Evolutionary conservation across 1,139 yeast genomes (phyloP).

Genomic region (Kluyveromyces sp.): DNA sequence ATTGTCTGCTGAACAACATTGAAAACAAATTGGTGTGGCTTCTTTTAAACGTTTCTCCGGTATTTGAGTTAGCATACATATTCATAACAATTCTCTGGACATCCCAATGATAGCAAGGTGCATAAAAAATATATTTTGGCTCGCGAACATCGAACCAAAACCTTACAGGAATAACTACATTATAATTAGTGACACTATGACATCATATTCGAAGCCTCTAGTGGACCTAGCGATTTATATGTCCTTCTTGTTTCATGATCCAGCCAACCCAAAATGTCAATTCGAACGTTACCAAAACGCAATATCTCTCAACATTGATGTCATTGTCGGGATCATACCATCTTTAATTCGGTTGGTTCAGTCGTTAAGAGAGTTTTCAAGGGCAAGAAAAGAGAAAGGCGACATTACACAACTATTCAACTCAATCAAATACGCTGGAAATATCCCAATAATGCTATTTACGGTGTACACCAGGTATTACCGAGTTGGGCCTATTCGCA

Average conservation of each 20-base stretch:
- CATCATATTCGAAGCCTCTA: conserved; percentile 68
- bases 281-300: conserved; percentile 3
- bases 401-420: conserved; percentile 58
- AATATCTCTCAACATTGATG: conserved; percentile 15
- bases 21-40: conserved; percentile 8
- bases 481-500: conserved; percentile 8
- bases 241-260: conserved; percentile 31
- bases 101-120: conserved; percentile 35
- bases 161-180: conserved; percentile 77
- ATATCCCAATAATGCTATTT: conserved; percentile 52
- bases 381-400: conserved; percentile 31
- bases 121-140: conserved; percentile 35
- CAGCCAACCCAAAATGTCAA: conserved; percentile 5
- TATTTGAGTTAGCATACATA: conserved; percentile 11
- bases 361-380: conserved; percentile 61
- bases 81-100: conserved; percentile 13
- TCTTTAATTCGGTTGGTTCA: conserved; percentile 67
- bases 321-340: conserved; percentile 49
- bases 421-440: conserved; percentile 63
- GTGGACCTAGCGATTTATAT: conserved; percentile 54
- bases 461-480: conserved; percentile 26
- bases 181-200: conserved; percentile 68
- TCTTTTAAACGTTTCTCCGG: conserved; percentile 9
- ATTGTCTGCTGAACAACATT: conserved; percentile 16
- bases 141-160: conserved; percentile 42